Base-by-base conservation (phyloP, 2,329 filamentous ascomycete genomes). In the Atkinsonella hypoxylon region DNA sequence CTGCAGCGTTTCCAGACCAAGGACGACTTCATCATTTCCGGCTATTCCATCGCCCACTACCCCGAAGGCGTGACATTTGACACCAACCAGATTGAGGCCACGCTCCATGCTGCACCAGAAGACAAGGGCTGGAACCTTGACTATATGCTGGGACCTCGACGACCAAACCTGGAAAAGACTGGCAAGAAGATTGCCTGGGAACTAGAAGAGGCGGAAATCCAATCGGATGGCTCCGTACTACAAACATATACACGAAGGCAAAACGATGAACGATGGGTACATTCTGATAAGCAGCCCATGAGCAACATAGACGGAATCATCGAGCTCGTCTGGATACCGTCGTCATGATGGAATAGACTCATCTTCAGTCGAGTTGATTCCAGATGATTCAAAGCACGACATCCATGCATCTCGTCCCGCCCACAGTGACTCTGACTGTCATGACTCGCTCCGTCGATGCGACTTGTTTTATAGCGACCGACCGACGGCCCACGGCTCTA, bases 31-130 rank as follows among this genome's bases (percentile, higher is more conserved):
- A 68, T 82, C 53, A 70, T 83, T 51, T 76, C 78, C 6, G 78
- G 79, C 9, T 82, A 77, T 63, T 82, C 78, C 13, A 69, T 83
- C 32, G 74, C 75, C 15, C 73, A 76, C 51, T 82, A 83, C 55
- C 74, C 74, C 1, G 57, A 66, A 31, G 75, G 75, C 51, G 69
- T 77, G 48, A 70, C 72, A 45, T 71, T 76, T 39, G 74, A 75
- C 53, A 63, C 70, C 18, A 67, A 69, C 44, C 74, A 77, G 56
- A 64, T 74, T 56, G 77, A 81, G 60, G 67, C 70, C 20, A 80
- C 77, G 1, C 76, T 78, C 59, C 70, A 61, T 54, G 77, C 62
- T 54, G 72, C 61, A 51, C 76, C 59, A 36, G 75, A 65, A 59
- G 67, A 74, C 57, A 72, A 70, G 54, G 71, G 71, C 30, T 74